Conservation (phyloP, 768 basidiomycete species). For the Leccinum obscurum region DNA sequence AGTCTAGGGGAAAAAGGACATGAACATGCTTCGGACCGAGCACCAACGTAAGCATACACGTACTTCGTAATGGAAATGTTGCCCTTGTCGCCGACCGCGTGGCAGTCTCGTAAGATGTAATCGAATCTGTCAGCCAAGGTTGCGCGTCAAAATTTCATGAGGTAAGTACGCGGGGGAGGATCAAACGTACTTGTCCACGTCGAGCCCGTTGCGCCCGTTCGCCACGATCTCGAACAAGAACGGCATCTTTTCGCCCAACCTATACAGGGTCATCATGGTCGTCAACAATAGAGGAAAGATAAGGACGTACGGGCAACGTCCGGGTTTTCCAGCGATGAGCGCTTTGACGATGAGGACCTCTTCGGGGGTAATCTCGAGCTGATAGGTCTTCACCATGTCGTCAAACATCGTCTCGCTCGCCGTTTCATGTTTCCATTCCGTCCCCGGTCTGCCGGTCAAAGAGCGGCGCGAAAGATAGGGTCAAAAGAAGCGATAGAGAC, state of each 20-base stretch:
- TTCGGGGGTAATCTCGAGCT: constrained; percentile 45
- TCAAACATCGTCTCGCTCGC: constrained; percentile 86
- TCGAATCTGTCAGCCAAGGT: constrained; percentile 60
- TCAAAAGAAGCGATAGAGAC: background rate
- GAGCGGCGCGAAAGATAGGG: background rate
- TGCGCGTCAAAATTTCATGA: background rate
- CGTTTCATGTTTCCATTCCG: constrained; percentile 71
- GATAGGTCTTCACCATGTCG: constrained; percentile 57
- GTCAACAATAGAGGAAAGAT: too few relatives aligned
- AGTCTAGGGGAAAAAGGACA: constrained; percentile 42
- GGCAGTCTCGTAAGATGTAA: constrained; percentile 75
- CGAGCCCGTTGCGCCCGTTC: constrained; percentile 77
- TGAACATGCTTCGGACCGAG: background rate
- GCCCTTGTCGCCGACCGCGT: constrained; percentile 65
- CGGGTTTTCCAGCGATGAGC: constrained; percentile 65
- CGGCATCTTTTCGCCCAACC: constrained; percentile 50
- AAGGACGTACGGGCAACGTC: constrained; percentile 50
- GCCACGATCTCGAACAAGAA: constrained; percentile 87
- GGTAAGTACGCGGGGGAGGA: background rate
- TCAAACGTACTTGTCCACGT: constrained; percentile 72
- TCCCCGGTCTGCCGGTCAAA: constrained; percentile 38
- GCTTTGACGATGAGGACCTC: constrained; percentile 72
- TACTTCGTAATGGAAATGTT: constrained; percentile 50
- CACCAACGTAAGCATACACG: constrained; percentile 8
- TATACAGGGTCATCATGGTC: constrained; percentile 1